phyloP scores from a whole-genome alignment of 371 early-diverging fungal species.

The Mucor sp. region DNA sequence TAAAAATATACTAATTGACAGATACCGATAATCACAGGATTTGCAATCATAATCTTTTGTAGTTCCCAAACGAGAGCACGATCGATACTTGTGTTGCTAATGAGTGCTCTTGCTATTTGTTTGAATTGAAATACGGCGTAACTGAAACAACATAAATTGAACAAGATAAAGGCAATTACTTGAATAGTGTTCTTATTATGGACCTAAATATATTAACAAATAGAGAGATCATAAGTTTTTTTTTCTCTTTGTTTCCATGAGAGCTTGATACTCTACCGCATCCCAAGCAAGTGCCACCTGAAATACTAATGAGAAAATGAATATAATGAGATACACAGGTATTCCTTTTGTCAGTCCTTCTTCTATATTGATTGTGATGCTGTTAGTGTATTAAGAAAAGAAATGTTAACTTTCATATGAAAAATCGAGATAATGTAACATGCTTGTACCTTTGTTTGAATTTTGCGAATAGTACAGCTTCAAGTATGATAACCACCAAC shows the following conservation, averaged over 20 bases:
- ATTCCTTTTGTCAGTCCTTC: constrained; percentile 38
- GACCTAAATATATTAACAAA: constrained; percentile 46
- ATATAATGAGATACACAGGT: constrained; percentile 78
- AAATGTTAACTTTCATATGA: neutral
- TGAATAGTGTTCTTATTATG: constrained; percentile 87
- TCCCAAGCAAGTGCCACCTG: constrained; percentile 75
- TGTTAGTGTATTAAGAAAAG: neutral
- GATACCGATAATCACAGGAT: constrained; percentile 41
- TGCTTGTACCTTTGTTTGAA: constrained; percentile 35
- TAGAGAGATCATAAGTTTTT: neutral
- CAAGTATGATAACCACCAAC: constrained; percentile 64
- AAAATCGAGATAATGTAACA: neutral
- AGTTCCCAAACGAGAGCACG: constrained; percentile 7
- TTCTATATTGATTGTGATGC: neutral
- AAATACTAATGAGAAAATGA: constrained; percentile 74
- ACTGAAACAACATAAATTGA: constrained; percentile 77
- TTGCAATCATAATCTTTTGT: constrained; percentile 38
- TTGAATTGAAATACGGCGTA: constrained; percentile 77
- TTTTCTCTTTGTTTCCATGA: neutral
- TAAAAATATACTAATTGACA: constrained; percentile 48
- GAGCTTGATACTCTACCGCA: constrained; percentile 57
- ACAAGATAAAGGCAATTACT: constrained; percentile 79
- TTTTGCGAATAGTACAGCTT: constrained; percentile 61
- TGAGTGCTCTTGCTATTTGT: constrained; percentile 37
- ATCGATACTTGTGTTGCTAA: neutral